Percentiles rank a stretch among this genome's conserved stretches.
Conservation (phyloP, 1,284 basidiomycete genomes). For the Earliella scabrosa region DNA sequence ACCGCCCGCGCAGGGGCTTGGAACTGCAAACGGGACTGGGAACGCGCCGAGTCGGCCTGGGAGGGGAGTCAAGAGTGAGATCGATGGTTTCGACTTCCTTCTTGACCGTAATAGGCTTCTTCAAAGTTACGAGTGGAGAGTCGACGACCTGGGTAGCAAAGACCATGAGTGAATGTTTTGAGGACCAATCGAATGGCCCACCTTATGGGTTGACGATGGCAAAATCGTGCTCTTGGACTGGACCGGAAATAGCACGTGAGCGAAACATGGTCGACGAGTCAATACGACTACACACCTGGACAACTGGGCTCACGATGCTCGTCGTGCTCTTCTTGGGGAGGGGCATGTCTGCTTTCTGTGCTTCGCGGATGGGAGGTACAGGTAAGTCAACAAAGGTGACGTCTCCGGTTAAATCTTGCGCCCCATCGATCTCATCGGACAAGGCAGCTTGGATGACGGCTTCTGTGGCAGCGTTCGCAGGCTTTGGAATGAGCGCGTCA, state of each 20-base stretch:
- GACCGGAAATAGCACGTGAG: too few species aligned
- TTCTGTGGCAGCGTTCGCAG: too few species aligned
- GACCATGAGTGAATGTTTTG: too few species aligned
- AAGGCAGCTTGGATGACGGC: not conserved
- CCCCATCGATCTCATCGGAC: not conserved
- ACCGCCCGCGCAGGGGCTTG: not conserved
- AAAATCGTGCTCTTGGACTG: not conserved
- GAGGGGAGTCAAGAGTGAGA: conserved; percentile 25
- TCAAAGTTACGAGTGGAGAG: not conserved
- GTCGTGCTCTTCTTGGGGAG: too few species aligned
- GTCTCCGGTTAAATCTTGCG: not conserved
- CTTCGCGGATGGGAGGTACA: not conserved
- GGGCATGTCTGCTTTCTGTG: not conserved
- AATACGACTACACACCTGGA: not conserved
- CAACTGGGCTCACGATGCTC: too few species aligned
- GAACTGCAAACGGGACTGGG: too few species aligned
- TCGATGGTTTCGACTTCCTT: conserved; percentile 21
- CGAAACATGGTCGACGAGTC: not conserved
- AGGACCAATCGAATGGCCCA: too few species aligned
- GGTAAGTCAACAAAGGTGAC: not conserved
- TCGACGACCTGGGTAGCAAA: not conserved
- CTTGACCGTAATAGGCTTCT: not conserved
- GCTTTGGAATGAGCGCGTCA: not conserved
- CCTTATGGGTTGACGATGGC: too few species aligned
- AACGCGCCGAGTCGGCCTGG: not conserved